These are phyloP conservation scores for Daedalea quercina DNA, from an alignment of 768 basidiomycete species.

Conservation along the genomic window DNA sequence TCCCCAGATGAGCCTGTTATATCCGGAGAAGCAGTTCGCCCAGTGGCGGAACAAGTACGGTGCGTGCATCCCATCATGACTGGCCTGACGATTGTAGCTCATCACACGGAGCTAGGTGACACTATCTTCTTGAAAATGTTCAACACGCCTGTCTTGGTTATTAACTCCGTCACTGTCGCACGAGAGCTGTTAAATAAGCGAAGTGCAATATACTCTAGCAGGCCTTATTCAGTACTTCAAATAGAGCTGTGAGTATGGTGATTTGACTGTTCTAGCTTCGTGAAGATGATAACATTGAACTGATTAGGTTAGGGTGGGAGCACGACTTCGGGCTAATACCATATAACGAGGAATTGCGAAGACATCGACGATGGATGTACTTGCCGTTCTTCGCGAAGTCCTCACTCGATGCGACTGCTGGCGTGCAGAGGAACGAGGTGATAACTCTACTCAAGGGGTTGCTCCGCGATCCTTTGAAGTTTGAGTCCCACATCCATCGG, in stretches of 20 bases:
- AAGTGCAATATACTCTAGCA: constrained; percentile 21
- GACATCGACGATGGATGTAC: not conserved
- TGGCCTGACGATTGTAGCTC: not conserved
- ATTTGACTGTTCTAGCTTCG: not conserved
- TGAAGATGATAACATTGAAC: not conserved
- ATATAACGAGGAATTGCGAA: not conserved
- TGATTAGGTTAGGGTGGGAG: not conserved
- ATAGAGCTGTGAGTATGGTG: not conserved
- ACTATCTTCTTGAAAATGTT: not conserved
- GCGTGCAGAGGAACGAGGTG: not conserved
- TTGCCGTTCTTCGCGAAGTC: not conserved
- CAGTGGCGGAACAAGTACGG: not conserved
- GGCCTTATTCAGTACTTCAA: constrained; percentile 1
- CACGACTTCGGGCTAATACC: not conserved
- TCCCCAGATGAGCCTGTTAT: not conserved
- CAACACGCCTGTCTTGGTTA: not conserved
- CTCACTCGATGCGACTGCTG: not conserved
- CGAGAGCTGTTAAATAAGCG: constrained; percentile 18
- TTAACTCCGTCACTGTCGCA: not conserved
- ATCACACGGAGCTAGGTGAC: not conserved
- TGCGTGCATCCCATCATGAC: not conserved
- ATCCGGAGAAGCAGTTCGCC: not conserved
- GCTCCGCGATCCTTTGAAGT: not conserved
- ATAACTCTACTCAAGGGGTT: not conserved
- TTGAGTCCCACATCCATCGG: not conserved